These are phyloP conservation scores for Cryptococcus sp. DNA, from an alignment of 1,284 basidiomycete species.

Conservation along the genomic window DNA sequence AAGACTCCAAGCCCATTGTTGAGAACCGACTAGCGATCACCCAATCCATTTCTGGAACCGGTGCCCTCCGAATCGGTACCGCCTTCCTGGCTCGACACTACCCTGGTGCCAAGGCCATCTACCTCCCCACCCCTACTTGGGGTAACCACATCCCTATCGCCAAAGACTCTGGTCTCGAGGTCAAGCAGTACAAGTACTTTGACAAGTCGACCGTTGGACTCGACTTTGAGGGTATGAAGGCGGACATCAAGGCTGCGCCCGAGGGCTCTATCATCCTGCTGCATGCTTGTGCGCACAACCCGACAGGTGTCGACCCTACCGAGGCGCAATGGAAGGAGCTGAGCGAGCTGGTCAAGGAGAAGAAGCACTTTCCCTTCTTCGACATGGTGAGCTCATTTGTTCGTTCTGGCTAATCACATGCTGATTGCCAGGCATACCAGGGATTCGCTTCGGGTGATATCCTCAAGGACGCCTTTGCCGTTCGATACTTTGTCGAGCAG, in stretches of 20 bases:
- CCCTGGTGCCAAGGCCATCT: conserved; percentile 81
- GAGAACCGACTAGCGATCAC: conserved; percentile 77
- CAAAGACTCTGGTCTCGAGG: conserved; percentile 85
- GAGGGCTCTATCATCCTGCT: conserved; percentile 51
- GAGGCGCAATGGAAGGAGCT: conserved; percentile 89
- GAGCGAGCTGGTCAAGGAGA: conserved; percentile 69
- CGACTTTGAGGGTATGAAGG: conserved; percentile 87
- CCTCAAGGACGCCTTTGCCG: conserved; percentile 83
- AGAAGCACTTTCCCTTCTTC: conserved; percentile 56
- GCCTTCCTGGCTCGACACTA: conserved; percentile 85
- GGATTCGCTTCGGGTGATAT: conserved; percentile 89
- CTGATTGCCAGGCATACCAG: conserved; percentile 82
- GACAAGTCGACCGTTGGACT: conserved; percentile 67
- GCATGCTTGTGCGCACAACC: conserved; percentile 64
- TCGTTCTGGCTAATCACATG: background rate
- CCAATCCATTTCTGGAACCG: conserved; percentile 97
- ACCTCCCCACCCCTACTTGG: conserved; percentile 93
- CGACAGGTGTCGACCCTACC: conserved; percentile 95
- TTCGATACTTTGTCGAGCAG: conserved; percentile 86
- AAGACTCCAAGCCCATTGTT: conserved; percentile 67
- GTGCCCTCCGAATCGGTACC: conserved; percentile 92
- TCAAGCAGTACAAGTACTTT: conserved; percentile 68
- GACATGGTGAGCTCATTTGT: conserved; percentile 51
- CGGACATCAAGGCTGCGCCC: conserved; percentile 61
- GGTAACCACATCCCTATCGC: conserved; percentile 89